Base-by-base conservation (phyloP, 2,329 filamentous ascomycete species). In the Endothia cerciana region DNA sequence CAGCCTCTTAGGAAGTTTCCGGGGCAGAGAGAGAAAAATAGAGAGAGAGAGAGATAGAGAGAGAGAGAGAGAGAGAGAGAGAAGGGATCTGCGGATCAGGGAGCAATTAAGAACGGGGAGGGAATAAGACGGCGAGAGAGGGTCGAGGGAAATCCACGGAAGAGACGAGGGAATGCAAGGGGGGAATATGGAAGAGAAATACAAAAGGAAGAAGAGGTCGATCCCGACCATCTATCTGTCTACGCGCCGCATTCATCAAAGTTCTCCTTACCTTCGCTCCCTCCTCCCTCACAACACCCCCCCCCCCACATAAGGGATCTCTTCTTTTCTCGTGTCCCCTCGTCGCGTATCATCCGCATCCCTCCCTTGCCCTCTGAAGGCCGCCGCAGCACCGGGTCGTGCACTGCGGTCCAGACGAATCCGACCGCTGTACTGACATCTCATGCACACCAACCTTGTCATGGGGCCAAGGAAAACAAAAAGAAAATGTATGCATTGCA, bases 381-480 rank as follows among this genome's bases (percentile, higher is more conserved):
- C 45, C 22, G n/a, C 49, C 28, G 58, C 53, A 65, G 63, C n/a
- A 36, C 15, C 15, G 47, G 51, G 25, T 33, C 59, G 56, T 60
- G 62, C 58, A 59, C 30, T 65, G 62, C 65, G 43, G 25, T 45
- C 65, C 65, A 67, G 60, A 67, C 65, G 57, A 64, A 51, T 17
- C 10, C 43, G 10, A 45, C 43, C 33, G 36, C 41, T 58, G 22
- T 36, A 41, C 36, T 19, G 51, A 33, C 60, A 30, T 47, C 51
- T 30, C 57, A 58, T 61, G 65, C 62, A 64, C 65, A 62, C 47
- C 65, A 36, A 40, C 60, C 41, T 41, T 36, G 47, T 55, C 36
- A 41, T 17, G 36, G 19, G 25, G 28, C 22, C 22, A 51, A 30
- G 11, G 7, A 4, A 15, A 17, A 36, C 22, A 8, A 22, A 28